Evolutionary conservation across 2,329 filamentous ascomycete species (phyloP).

Genomic region (Didymella exigua): DNA sequence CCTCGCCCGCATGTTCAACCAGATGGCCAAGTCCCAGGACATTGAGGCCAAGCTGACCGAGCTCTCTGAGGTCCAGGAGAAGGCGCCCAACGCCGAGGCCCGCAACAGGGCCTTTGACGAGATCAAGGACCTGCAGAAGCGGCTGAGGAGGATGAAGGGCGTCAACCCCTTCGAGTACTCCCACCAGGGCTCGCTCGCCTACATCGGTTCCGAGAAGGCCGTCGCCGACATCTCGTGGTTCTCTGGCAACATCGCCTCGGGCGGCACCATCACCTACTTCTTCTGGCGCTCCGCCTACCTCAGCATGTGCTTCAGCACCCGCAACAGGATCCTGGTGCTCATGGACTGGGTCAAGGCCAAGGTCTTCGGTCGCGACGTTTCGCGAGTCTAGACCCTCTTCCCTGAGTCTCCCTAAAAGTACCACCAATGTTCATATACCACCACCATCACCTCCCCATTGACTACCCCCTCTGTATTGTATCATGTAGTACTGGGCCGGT

Average conservation of each 20-base stretch:
- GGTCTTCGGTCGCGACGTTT: slow-evolving; percentile 93
- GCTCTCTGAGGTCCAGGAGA: slow-evolving; percentile 66
- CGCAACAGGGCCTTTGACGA: slow-evolving; percentile 67
- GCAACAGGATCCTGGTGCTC: slow-evolving; percentile 90
- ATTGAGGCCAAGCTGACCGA: slow-evolving; percentile 77
- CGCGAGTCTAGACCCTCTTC: slow-evolving; percentile 61
- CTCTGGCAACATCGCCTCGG: slow-evolving; percentile 93
- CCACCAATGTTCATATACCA: slow-evolving; percentile 16
- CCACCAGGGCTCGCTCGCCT: slow-evolving; percentile 94
- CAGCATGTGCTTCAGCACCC: slow-evolving; percentile 99
- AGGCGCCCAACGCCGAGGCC: slow-evolving; percentile 69
- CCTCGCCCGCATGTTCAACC: slow-evolving; percentile 95
- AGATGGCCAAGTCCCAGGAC: slow-evolving; percentile 91
- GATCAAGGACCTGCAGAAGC: slow-evolving; percentile 85
- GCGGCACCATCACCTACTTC: slow-evolving; percentile 91
- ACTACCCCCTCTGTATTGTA: slow-evolving; percentile 12
- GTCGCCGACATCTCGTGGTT: slow-evolving; percentile 97
- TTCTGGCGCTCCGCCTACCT: slow-evolving; percentile 99
- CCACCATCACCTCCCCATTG: slow-evolving; percentile 2
- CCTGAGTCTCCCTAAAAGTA: slow-evolving; percentile 6
- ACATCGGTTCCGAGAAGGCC: slow-evolving; percentile 97
- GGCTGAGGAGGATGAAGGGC: slow-evolving; percentile 87
- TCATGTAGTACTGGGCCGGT: slow-evolving; percentile 16
- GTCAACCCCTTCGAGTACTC: slow-evolving; percentile 98
- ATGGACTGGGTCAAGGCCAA: slow-evolving; percentile 98